These are phyloP conservation scores for Botrytis squamosa DNA, from an alignment of 2,329 filamentous ascomycete species.

Conservation along the genomic window DNA sequence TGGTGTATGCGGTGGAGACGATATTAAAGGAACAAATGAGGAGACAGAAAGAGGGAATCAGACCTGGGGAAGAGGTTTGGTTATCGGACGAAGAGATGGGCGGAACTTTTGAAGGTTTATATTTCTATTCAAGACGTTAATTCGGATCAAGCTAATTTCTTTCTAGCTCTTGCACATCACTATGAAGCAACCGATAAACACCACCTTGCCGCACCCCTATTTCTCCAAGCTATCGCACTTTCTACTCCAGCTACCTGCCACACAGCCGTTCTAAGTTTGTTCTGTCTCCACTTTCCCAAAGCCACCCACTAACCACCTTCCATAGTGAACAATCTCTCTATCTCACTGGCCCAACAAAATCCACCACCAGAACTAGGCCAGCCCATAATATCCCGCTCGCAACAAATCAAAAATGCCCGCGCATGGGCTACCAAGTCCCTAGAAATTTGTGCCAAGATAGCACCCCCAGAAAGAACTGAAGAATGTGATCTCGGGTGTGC, in stretches of 20 bases:
- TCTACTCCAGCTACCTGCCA: conserved; percentile 68
- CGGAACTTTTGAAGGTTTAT: conserved; percentile 65
- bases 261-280: conserved; percentile 71
- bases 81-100: conserved; percentile 69
- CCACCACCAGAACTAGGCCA: conserved; percentile 40
- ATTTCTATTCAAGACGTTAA: not conserved
- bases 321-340: conserved; percentile 78
- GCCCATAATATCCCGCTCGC: conserved; percentile 53
- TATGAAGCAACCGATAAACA: conserved; percentile 74
- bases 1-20: conserved; percentile 81
- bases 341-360: conserved; percentile 59
- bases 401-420: conserved; percentile 66
- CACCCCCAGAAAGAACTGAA: conserved; percentile 63
- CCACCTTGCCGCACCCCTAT: conserved; percentile 80
- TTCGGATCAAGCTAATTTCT: conserved; percentile 30
- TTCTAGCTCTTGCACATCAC: conserved; percentile 66
- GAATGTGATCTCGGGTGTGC: conserved; percentile 85
- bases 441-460: conserved; percentile 62
- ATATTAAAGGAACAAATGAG: conserved; percentile 68
- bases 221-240: conserved; percentile 77
- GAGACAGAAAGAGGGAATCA: conserved; percentile 59
- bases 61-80: conserved; percentile 70
- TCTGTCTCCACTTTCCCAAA: conserved; percentile 25
- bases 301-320: conserved; percentile 17
- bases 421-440: conserved; percentile 80